Percentiles rank a stretch among this genome's conserved stretches.
These are phyloP conservation scores for Azolla pinnata DNA, from an alignment of 75 land plant species.

Conservation along the genomic window DNA sequence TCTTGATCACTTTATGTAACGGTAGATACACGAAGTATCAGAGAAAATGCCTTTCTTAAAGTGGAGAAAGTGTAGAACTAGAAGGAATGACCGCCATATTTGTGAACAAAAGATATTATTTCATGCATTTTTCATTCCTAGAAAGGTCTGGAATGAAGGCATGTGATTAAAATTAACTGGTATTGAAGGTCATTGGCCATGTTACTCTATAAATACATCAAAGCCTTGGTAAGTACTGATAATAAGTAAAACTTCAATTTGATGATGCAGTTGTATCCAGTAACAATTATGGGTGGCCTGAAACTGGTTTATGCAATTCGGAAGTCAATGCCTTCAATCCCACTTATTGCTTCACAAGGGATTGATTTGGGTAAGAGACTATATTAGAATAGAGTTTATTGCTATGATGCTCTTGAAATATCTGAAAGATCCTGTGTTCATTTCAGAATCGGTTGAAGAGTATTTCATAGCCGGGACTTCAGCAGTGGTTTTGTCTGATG, in stretches of 20 bases:
- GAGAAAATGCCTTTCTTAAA: too few relatives aligned
- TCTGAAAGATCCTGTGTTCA: background rate
- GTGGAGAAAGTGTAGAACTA: too few relatives aligned
- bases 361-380: constrained; percentile 22
- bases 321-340: constrained; percentile 54
- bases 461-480: constrained; percentile 62
- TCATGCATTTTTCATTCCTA: too few relatives aligned
- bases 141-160: background rate
- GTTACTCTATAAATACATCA: background rate
- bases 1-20: too few relatives aligned
- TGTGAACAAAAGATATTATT: too few relatives aligned
- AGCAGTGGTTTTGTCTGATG: constrained; percentile 86
- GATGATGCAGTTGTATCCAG: constrained; percentile 63
- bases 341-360: constrained; percentile 83
- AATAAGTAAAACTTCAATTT: too few relatives aligned
- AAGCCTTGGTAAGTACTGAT: too few relatives aligned
- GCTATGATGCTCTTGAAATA: constrained; percentile 2
- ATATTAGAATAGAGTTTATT: too few relatives aligned
- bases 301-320: constrained; percentile 48
- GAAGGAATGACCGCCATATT: too few relatives aligned
- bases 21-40: too few relatives aligned
- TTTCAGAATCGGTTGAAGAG: constrained; percentile 31
- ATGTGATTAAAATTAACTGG: too few relatives aligned
- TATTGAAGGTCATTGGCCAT: background rate
- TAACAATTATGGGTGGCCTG: constrained; percentile 57